phyloP scores from a whole-genome alignment of 176 grass and related monocot genomes.

The Coix lacrymajobi region DNA sequence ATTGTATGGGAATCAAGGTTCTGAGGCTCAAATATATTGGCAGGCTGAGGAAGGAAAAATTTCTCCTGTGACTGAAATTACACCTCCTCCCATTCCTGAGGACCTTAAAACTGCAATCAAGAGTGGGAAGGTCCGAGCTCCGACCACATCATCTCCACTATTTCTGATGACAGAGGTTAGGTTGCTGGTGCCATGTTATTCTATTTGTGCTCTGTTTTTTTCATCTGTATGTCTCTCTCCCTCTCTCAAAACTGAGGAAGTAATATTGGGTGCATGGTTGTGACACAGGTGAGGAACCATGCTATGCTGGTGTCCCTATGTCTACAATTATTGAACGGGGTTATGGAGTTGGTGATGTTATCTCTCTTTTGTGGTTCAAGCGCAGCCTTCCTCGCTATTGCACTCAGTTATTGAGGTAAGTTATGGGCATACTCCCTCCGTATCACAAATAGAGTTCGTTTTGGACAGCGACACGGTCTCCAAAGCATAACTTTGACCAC shows the following conservation, averaged over 20 bases:
- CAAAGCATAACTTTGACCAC: too few relatives aligned
- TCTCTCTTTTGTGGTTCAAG: slow-evolving; percentile 99
- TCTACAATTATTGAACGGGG: slow-evolving; percentile 93
- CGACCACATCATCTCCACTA: slow-evolving; percentile 99
- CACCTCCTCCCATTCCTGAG: slow-evolving; percentile 86
- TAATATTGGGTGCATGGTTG: slow-evolving; percentile 19
- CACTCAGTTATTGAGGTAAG: slow-evolving; percentile 95
- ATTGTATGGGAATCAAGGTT: neutral
- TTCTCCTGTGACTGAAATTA: slow-evolving; percentile 68
- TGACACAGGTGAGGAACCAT: slow-evolving; percentile 89
- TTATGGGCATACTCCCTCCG: neutral
- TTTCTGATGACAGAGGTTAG: slow-evolving; percentile 99
- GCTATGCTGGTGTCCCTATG: slow-evolving; percentile 98
- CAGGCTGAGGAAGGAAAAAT: slow-evolving; percentile 95
- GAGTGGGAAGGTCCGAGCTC: slow-evolving; percentile 97
- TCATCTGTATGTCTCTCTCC: neutral
- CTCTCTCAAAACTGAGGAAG: neutral
- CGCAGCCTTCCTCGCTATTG: slow-evolving; percentile 96
- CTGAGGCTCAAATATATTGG: slow-evolving; percentile 13
- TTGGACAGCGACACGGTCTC: too few relatives aligned
- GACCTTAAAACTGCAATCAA: slow-evolving; percentile 96
- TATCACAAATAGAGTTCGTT: too few relatives aligned
- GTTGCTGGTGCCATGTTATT: slow-evolving; percentile 24
- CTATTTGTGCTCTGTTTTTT: neutral
- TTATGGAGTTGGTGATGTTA: slow-evolving; percentile 97